Evolutionary conservation across 2,329 filamentous ascomycete genomes (phyloP), one percentile per base, ranked within the genome.

Genomic region (Scleromitrula shiraiana): DNA sequence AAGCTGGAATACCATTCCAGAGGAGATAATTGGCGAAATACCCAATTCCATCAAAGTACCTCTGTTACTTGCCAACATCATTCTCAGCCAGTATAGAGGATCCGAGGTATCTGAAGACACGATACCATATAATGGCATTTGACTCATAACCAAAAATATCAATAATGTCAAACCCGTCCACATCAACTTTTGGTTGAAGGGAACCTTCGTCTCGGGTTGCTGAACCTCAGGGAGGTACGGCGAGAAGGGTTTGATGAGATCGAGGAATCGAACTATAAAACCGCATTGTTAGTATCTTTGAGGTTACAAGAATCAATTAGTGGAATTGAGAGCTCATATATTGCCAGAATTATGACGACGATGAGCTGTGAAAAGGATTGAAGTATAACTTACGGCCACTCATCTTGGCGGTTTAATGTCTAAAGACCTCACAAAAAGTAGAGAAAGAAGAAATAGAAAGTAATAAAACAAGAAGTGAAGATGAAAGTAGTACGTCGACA

Each of bases 1-100:
- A 65, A 98, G 90, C 83, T 98, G 93, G 82, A 98, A 98, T 65
- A 98, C 89, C 93, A 98, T 98, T 72, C 93, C 93, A 30, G 93
- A 97, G 52, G 93, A 96, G 73, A 98, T 97, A 71, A 98, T 98
- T 63, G 94, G 94, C 20, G 93, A 95, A 63, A 97, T 93, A 76
- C 90, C 89, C 74, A 95, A 67, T 67, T 95, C 90, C 90, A 95
- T 95, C 68, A 95, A 70, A 22, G 90, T 95, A 70, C 90, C 90
- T 65, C 90, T 83, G 71, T 98, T 98, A 85, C 88, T 95, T 66
- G 93, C 93, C 80, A 97, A 82, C 83, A 98, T 96, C 91, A 98
- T 97, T 72, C 93, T 86, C 66, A 98, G 80, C 93, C 93, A 98
- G 82, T 98, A 98, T 64, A 98, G 78, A 61, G 93, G 94, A 74